Base-by-base conservation (phyloP, 2,329 filamentous ascomycete genomes). In the Penicillium sp. region DNA sequence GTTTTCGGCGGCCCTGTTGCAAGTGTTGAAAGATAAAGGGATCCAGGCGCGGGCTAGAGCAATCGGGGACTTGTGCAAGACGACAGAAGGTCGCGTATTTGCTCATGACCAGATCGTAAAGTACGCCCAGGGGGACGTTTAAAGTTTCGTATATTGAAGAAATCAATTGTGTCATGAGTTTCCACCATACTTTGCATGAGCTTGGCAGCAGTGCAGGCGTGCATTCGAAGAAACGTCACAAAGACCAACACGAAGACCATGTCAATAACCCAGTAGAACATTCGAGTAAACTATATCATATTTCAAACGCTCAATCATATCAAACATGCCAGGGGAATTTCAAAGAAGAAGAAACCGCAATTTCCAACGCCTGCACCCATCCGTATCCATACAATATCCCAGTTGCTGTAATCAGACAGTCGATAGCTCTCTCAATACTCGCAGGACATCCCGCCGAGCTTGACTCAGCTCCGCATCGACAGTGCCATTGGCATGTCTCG, bases 391-490 rank as follows among this genome's bases (percentile, higher is more conserved):
- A 32, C 19, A 23, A 3, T 6, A 7, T 2, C 8, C n/a, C 23
- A 26, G 13, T 10, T 2, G 27, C 8, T 40, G 43, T 16, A 5
- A 23, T 23, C 13, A 51, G 9, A 51, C 32, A 23, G 19, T 48
- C n/a, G 42, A 42, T 62, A 78, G 60, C 41, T 76, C 70, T 38
- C 55, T 63, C 45, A 77, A 39, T 18, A 79, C 72, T 16, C 63
- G 60, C 35, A 69, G 66, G 8, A 86, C 82, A 29, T 74, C 73
- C 40, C 71, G 66, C 56, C 82, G 77, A 35, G 81, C 79, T 51
- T 77, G 73, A 27, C 68, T 69, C 35, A 86, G 64, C 16, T 78
- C 81, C 35, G 73, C 67, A 53, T 81, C 79, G 19, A 81, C 65
- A n/a, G 60, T 60, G 8, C 71, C 71, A 46, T 68, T 61, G 30